Evolutionary conservation across 2,329 filamentous ascomycete species (phyloP).

Genomic region (Colletotrichum australisinense): DNA sequence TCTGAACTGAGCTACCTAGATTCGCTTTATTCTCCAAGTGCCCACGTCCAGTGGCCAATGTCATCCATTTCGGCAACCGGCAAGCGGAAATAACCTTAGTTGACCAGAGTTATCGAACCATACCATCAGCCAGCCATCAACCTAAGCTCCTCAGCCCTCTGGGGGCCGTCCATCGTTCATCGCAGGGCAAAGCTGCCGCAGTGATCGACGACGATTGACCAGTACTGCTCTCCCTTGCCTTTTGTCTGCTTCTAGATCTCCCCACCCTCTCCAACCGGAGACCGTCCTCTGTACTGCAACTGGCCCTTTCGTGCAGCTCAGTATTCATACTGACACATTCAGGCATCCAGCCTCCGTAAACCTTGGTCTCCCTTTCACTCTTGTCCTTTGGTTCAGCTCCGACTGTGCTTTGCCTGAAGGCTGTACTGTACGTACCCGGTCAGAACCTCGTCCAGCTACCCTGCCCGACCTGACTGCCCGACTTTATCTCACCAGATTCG

Average conservation of each 20-base stretch:
- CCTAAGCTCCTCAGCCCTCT: background rate
- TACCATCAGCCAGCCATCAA: conserved; percentile 13
- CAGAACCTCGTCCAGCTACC: background rate
- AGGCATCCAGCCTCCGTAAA: background rate
- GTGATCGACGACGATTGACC: conserved; percentile 9
- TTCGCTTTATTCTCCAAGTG: background rate
- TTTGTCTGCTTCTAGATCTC: background rate
- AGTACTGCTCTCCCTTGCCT: conserved; percentile 6
- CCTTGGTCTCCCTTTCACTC: conserved; percentile 5
- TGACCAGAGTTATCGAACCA: conserved; percentile 21
- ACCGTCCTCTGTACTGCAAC: conserved; percentile 7
- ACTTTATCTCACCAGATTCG: background rate
- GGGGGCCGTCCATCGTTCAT: background rate
- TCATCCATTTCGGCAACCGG: conserved; percentile 17
- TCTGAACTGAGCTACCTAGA: background rate
- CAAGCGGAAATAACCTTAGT: conserved; percentile 28
- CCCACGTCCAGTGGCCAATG: conserved; percentile 7
- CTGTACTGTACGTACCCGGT: conserved; percentile 24
- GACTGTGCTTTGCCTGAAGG: background rate
- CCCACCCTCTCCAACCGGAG: conserved; percentile 1
- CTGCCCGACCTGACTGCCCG: background rate
- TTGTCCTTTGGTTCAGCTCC: conserved; percentile 10
- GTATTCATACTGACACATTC: background rate
- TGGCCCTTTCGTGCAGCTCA: conserved; percentile 4
- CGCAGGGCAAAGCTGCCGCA: background rate